Percentiles rank a stretch among this genome's conserved stretches.
These are phyloP conservation scores for Ophiostoma populinum DNA, from an alignment of 2,329 filamentous ascomycete genomes.

Conservation along the genomic window DNA sequence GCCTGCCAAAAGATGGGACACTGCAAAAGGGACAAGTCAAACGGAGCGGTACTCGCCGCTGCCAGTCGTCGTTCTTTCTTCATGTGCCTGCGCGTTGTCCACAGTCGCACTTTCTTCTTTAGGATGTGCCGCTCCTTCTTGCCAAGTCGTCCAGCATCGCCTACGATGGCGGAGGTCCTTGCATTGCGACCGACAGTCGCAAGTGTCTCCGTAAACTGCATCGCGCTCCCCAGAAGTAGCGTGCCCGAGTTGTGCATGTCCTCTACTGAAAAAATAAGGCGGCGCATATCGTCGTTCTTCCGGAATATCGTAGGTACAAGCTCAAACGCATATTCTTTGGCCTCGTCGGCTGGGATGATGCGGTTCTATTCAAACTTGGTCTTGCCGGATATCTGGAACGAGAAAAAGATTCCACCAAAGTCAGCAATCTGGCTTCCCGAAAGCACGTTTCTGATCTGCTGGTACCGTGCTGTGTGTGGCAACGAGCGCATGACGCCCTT, in stretches of 20 bases:
- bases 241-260: conserved; percentile 24
- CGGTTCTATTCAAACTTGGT: conserved; percentile 30
- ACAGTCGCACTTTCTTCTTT: no score
- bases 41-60: no score
- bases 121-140: no score
- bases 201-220: conserved; percentile 34
- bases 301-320: conserved; percentile 36
- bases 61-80: no score
- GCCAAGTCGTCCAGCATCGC: no score
- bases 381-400: conserved; percentile 32
- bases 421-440: conserved; percentile 28
- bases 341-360: conserved; percentile 33
- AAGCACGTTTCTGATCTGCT: no score
- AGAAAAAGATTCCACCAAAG: conserved; percentile 38
- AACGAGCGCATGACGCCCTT: no score
- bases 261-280: conserved; percentile 22
- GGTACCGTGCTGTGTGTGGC: no score
- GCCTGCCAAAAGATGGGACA: no score
- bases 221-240: conserved; percentile 29
- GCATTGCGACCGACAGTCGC: conserved; percentile 36
- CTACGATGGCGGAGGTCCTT: no score
- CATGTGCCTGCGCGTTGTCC: no score
- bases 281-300: conserved; percentile 20
- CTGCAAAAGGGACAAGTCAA: no score
- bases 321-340: conserved; percentile 39